A percentile compares a stretch with the other conserved stretches of the same genome.
Conservation (phyloP, 2,329 filamentous ascomycete species). For the Byssochlamys sp. region DNA sequence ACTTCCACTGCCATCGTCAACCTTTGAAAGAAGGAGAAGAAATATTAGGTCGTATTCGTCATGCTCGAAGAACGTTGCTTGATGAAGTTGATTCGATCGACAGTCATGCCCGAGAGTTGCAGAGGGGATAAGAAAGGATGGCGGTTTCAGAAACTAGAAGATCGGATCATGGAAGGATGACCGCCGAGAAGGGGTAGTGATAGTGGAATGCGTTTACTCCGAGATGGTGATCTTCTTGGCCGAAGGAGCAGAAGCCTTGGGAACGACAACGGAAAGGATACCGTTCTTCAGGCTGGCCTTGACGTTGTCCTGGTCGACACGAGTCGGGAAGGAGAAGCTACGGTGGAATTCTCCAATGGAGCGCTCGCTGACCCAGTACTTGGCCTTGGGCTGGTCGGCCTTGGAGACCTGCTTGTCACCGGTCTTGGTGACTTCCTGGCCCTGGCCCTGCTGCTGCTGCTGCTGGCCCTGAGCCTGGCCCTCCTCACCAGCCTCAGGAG, state of each 20-base stretch:
- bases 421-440: slow-evolving; percentile 22
- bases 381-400: slow-evolving; percentile 13
- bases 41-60: not conserved
- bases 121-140: not conserved
- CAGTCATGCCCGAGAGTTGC: not conserved
- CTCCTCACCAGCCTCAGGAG: slow-evolving; percentile 30
- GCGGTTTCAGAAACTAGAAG: not conserved
- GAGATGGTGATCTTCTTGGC: slow-evolving; percentile 44
- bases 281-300: slow-evolving; percentile 52
- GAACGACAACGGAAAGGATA: slow-evolving; percentile 46
- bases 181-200: not conserved
- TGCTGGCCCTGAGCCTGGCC: slow-evolving; percentile 17
- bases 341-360: slow-evolving; percentile 49
- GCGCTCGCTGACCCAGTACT: slow-evolving; percentile 50
- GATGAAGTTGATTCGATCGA: not conserved
- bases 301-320: slow-evolving; percentile 50
- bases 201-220: slow-evolving; percentile 29
- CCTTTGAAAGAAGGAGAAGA: not conserved
- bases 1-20: not conserved
- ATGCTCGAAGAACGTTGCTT: not conserved
- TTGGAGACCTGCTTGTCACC: slow-evolving; percentile 13
- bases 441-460: slow-evolving; percentile 4
- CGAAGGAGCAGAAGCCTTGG: slow-evolving; percentile 43
- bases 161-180: not conserved
- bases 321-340: slow-evolving; percentile 46